A percentile compares a stretch with the other conserved stretches of the same genome.
Conservation (phyloP, 331 rosid genomes). For the Prunus yedoensis region DNA sequence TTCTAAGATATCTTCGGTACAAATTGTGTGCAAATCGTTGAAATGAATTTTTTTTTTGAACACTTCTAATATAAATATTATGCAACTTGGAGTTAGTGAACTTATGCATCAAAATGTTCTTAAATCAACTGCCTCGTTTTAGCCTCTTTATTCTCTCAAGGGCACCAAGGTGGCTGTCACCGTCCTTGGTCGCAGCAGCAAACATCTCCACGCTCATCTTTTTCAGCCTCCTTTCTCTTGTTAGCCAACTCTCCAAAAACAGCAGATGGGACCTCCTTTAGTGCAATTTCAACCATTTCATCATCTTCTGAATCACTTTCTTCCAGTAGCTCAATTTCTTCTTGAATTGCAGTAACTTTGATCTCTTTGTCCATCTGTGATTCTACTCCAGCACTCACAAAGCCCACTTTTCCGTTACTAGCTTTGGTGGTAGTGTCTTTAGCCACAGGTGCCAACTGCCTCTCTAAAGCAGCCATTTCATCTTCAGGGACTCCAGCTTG, state of each 20-base stretch:
- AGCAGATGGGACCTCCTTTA: conserved; percentile 68
- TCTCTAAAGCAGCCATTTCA: conserved; percentile 90
- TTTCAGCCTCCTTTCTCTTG: conserved; percentile 62
- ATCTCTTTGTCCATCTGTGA: conserved; percentile 41
- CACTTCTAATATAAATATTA: no score
- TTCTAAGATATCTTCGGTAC: no score
- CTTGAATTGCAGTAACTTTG: conserved; percentile 43
- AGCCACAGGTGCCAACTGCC: conserved; percentile 70
- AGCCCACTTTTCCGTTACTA: conserved; percentile 60
- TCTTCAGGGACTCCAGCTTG: conserved; percentile 91
- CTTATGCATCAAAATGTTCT: no score
- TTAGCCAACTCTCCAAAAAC: conserved; percentile 81
- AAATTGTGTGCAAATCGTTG: no score
- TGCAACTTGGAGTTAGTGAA: no score
- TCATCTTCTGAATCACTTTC: conserved; percentile 60
- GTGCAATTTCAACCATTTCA: conserved; percentile 46
- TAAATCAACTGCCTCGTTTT: no score
- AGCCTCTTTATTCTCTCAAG: no score
- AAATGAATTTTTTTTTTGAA: no score
- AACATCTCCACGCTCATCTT: conserved; percentile 29
- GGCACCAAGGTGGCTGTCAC: no score
- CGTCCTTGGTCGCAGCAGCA: conserved; percentile 10
- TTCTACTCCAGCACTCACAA: conserved; percentile 90
- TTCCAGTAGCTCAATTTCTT: conserved; percentile 57
- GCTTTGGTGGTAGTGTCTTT: conserved; percentile 36